Evolutionary conservation across 371 early-diverging fungal genomes (phyloP), one percentile per base, ranked within the genome.

Genomic region (Mucor racemosus): DNA sequence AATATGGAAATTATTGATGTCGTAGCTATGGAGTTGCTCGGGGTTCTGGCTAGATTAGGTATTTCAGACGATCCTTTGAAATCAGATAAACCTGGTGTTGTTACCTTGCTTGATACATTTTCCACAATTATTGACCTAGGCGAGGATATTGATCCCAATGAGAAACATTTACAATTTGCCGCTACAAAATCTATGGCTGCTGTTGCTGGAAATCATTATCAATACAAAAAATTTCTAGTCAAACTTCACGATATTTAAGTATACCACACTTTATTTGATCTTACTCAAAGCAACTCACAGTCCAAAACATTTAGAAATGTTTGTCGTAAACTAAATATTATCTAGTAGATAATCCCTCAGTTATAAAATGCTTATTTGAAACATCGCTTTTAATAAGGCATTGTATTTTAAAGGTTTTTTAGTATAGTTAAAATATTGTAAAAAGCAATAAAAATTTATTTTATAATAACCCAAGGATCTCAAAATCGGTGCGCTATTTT

Each of bases 61-160:
- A 17, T 56, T 10, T 56, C 56, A 6, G n/a, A 17, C 9, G 36
- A 56, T 15, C 56, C 56, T 2, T 10, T n/a, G 5, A 56, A 56
- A 5, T 8, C 34, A n/a, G n/a, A 56, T 5, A 36, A 56, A 10
- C 56, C 36, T 17, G 56, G 56, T 4, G 56, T 56, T 33, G 56
- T 35, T 35, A 36, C 56, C 1, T 17, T 56, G 36, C 35, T 56
- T 17, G 35, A 56, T 35, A 56, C 34, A 4, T 56, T 56, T n/a
- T 56, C 56, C 11, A 53, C 53, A 21, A 53, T 53, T 21, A 53
- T 53, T 13, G 26, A 53, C 13, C 14, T 53, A 14, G 53, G 53
- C 53, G 31, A 53, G 53, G 53, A 53, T 14, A 53, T 53, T 14
- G 53, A 53, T 53, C 53, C 53, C 31, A 53, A 31, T 14, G 53